Conservation (phyloP, 345 rosid species). For the Salix udensis region DNA sequence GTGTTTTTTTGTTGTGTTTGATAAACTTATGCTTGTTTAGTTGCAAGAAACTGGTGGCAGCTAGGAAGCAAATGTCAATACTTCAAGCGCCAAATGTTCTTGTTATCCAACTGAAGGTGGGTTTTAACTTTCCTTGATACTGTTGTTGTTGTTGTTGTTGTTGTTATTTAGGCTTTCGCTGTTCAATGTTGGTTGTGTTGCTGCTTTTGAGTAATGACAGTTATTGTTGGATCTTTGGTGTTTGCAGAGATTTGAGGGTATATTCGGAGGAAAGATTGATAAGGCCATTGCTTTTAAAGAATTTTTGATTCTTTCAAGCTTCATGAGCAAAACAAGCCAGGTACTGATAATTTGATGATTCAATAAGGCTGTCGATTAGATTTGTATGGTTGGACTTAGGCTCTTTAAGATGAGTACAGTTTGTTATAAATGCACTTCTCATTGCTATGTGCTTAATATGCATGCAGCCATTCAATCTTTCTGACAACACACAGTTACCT, state of each 20-base stretch:
- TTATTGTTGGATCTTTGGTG: slow-evolving; percentile 12
- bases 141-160: not conserved
- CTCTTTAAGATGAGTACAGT: not conserved
- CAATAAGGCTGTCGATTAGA: not conserved
- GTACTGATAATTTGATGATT: slow-evolving; percentile 27
- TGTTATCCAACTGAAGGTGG: slow-evolving; percentile 90
- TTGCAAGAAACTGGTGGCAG: slow-evolving; percentile 89
- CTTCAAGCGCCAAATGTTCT: slow-evolving; percentile 86
- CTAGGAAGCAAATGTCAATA: slow-evolving; percentile 94
- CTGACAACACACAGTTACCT: not conserved
- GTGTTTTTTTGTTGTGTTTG: not conserved
- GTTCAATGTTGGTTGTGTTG: not conserved
- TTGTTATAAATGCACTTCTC: not conserved
- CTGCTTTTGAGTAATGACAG: slow-evolving; percentile 7
- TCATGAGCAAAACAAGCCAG: slow-evolving; percentile 89
- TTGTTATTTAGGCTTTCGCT: slow-evolving; percentile 7
- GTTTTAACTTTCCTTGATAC: slow-evolving; percentile 12
- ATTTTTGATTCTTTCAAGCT: slow-evolving; percentile 67
- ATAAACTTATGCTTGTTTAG: slow-evolving; percentile 46
- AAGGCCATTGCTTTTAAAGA: slow-evolving; percentile 75
- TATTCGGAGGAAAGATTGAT: slow-evolving; percentile 83
- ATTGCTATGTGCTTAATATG: not conserved
- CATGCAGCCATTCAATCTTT: not conserved
- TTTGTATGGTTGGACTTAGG: slow-evolving; percentile 5
- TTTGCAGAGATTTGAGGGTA: slow-evolving; percentile 85